Percentiles rank a stretch among this genome's conserved stretches.
phyloP scores from a whole-genome alignment of 2,329 filamentous ascomycete species.

The Aspergillus persii region DNA sequence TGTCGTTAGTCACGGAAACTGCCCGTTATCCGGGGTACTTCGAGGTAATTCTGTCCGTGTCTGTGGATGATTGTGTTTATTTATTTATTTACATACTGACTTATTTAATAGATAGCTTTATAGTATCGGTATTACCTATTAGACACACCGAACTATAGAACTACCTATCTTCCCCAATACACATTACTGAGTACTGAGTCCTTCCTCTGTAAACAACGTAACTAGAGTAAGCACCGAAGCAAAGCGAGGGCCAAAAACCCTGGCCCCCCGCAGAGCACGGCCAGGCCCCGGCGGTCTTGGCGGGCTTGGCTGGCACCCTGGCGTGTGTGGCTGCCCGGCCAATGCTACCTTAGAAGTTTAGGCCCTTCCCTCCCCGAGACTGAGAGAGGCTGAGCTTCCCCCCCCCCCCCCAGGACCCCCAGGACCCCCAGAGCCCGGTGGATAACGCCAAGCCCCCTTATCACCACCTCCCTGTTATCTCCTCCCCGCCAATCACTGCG shows the following conservation, averaged over 20 bases:
- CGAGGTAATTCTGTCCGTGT: no score
- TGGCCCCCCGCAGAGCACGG: neutral
- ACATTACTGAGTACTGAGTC: no score
- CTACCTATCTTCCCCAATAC: no score
- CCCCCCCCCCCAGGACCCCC: no score
- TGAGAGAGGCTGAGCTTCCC: no score
- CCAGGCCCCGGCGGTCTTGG: conserved; percentile 1
- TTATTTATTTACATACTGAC: no score
- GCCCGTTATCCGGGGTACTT: neutral
- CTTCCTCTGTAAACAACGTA: neutral
- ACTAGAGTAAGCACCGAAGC: conserved; percentile 4
- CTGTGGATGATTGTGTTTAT: no score
- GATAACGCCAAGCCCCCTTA: neutral
- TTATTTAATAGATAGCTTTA: no score
- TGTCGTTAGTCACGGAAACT: conserved; percentile 8
- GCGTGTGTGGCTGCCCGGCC: neutral
- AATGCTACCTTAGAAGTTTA: neutral
- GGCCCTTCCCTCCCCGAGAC: no score
- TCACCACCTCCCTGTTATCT: neutral
- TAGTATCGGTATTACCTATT: no score
- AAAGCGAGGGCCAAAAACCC: conserved; percentile 4
- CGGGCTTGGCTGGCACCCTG: conserved; percentile 6
- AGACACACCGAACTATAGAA: no score
- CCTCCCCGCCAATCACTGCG: neutral
- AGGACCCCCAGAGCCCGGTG: neutral